Evolutionary conservation across 495 filamentous ascomycete genomes (phyloP), one percentile per base, ranked within the genome.

Genomic region (Talaromyces liani): DNA sequence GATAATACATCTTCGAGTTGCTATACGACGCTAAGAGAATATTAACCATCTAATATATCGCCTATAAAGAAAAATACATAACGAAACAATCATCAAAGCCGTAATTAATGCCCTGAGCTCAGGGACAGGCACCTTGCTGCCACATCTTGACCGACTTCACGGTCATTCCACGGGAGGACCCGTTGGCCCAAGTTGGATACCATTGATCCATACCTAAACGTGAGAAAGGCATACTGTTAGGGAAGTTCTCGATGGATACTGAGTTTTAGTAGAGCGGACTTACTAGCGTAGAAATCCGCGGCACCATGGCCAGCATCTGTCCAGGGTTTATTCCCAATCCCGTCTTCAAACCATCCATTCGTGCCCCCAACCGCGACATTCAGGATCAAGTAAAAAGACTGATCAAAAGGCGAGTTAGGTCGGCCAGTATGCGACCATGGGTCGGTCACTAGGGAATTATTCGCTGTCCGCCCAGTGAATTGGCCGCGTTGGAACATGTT

Each of bases 281-380:
- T 31, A 63, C 62, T 45, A 14, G 51, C 25, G 73, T 93, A 95
- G 70, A 93, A 89, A 63, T 81, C 82, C 71, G 78, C 81, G 16
- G 91, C 89, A 7, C 80, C 85, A 4, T 80, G 72, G 51, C 81
- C 85, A 5, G 67, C 73, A 69, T 94, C 89, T 34, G 91, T 79
- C 91, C 91, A 95, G 8, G 91, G 91, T 79, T 95, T 95, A 24
- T 82, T 84, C 59, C 76, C 77, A 60, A 77, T 71, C 7, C 84
- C 83, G 71, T 95, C 88, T 68, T 88, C 72, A 70, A 93, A 95
- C 88, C 89, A 94, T 20, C 90, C 91, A 65, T 93, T 94, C 10
- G 89, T 93, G 57, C 86, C 85, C 18, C 91, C 91, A 57, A 95
- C 91, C 29, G 86, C 91, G 7, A 95, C 80, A 66, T 93, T 92